Conservation (phyloP, 352 stramenopile species). For the Pythium biforme region DNA sequence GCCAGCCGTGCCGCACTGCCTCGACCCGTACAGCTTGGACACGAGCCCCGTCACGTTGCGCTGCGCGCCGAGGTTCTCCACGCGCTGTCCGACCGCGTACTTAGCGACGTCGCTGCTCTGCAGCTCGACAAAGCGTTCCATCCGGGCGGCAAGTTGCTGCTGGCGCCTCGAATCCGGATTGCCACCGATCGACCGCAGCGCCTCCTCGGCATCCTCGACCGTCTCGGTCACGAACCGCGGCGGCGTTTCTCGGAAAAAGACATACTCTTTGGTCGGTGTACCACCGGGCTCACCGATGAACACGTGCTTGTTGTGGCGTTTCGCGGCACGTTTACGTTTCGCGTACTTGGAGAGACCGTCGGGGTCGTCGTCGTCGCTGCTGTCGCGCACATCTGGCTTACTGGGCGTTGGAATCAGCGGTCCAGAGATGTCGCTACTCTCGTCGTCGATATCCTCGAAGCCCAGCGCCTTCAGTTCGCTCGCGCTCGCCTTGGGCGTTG, state of each 20-base stretch:
- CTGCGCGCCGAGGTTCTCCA: constrained; percentile 50
- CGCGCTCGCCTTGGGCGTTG: constrained; percentile 49
- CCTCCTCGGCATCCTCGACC: constrained; percentile 57
- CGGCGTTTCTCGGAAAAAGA: constrained; percentile 84
- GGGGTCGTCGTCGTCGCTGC: constrained; percentile 9
- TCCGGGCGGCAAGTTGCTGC: constrained; percentile 25
- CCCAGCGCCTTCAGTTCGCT: constrained; percentile 46
- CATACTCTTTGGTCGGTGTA: constrained; percentile 79
- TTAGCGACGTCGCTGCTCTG: constrained; percentile 80
- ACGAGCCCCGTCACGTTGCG: constrained; percentile 58
- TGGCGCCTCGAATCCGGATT: constrained; percentile 44
- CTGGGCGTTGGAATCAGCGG: constrained; percentile 8
- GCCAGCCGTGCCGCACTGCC: constrained; percentile 64
- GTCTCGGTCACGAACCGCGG: constrained; percentile 78
- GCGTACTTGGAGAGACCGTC: constrained; percentile 52
- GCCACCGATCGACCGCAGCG: constrained; percentile 24
- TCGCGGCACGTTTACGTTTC: constrained; percentile 42
- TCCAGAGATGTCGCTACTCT: constrained; percentile 4
- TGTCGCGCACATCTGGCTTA: constrained; percentile 10
- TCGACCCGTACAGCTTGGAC: constrained; percentile 69
- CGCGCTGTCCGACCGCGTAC: constrained; percentile 58
- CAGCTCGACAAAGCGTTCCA: constrained; percentile 72
- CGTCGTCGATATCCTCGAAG: constrained; percentile 53
- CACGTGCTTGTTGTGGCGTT: constrained; percentile 54
- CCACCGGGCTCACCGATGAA: constrained; percentile 47